Base-by-base conservation (phyloP, 2,329 filamentous ascomycete genomes). In the Arthrobotrys entomopaga region DNA sequence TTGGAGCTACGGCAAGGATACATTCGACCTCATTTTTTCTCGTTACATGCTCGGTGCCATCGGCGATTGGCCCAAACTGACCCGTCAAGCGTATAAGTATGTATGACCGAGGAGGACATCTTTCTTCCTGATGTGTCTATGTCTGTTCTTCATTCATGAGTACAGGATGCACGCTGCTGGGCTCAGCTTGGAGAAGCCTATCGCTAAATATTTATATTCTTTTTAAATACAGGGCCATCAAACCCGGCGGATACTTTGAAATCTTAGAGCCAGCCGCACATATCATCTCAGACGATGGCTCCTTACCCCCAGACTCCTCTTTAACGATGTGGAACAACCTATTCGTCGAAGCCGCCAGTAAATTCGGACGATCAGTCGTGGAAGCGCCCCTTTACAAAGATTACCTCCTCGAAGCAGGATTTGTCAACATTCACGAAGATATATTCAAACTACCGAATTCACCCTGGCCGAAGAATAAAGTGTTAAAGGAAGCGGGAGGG, bases 1-100 rank as follows among this genome's bases (percentile, higher is more conserved):
- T 24, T 79, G 79, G 79, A 52, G 66, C 6, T 77, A 76, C 53
- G 34, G 80, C 76, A 65, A 60, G 40, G 69, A 79, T 42, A 73
- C 77, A 10, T 82, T 78, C 46, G 80, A 79, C 60, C 80, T 66
- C 46, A 77, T 77, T 29, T 77, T 79, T 29, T 77, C 78, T 2
- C 77, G 79, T 40, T 82, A 87, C 77, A 83, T 90, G 81, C 81
- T 83, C 1, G 89, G 89, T 19, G 83, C 84, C 56, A 85, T 89
- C 71, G 80, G 82, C 0, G 84, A 88, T 76, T 90, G 87, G 81
- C 82, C 83, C 19, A 40, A 15, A 19, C 16, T 46, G 42, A 46
- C 16, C 16, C 5, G 6, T 19, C 42, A 46, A 19, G 42, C 42
- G n/a, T 46, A 46, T 13, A 46, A 46, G 42, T 46, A 6, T 7